These are phyloP conservation scores for Xylaria nigripes DNA, from an alignment of 495 filamentous ascomycete genomes.

Conservation along the genomic window DNA sequence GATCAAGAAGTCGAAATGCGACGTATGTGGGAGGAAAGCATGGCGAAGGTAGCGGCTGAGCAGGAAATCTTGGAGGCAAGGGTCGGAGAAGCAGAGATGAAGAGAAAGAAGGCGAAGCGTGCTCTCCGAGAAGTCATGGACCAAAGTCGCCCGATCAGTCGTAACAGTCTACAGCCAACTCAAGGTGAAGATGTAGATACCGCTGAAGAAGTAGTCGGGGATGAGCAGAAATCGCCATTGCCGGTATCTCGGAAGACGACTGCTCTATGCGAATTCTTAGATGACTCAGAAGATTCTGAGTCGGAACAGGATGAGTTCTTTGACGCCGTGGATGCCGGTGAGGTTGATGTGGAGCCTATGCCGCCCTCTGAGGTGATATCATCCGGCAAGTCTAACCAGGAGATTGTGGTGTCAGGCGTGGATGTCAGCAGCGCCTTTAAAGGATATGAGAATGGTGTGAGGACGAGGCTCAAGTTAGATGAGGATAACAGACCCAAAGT, in stretches of 20 bases:
- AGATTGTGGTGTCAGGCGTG: constrained; percentile 37
- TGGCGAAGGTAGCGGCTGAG: constrained; percentile 86
- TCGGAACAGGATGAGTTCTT: constrained; percentile 94
- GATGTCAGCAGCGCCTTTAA: constrained; percentile 70
- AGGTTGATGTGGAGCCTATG: constrained; percentile 64
- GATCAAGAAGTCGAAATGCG: constrained; percentile 82
- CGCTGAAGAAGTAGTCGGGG: constrained; percentile 21
- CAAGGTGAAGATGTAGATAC: constrained; percentile 25
- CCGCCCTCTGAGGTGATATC: constrained; percentile 40
- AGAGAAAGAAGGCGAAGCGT: constrained; percentile 79
- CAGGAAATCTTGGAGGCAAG: constrained; percentile 83
- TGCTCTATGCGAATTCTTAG: constrained; percentile 50
- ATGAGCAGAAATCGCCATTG: constrained; percentile 38
- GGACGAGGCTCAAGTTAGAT: constrained; percentile 77
- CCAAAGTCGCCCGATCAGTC: constrained; percentile 36
- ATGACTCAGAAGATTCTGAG: constrained; percentile 63
- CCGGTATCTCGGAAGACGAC: constrained; percentile 46
- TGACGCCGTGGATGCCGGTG: constrained; percentile 89
- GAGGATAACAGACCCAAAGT: constrained; percentile 89
- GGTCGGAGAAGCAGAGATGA: constrained; percentile 84
- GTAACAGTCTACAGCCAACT: constrained; percentile 24
- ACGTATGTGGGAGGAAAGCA: constrained; percentile 97
- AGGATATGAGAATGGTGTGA: constrained; percentile 82
- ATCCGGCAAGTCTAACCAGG: constrained; percentile 31
- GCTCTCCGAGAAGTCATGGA: constrained; percentile 77